Evolutionary conservation across 345 rosid species (phyloP), one percentile per base, ranked within the genome.

Genomic region (Angophora floribunda): DNA sequence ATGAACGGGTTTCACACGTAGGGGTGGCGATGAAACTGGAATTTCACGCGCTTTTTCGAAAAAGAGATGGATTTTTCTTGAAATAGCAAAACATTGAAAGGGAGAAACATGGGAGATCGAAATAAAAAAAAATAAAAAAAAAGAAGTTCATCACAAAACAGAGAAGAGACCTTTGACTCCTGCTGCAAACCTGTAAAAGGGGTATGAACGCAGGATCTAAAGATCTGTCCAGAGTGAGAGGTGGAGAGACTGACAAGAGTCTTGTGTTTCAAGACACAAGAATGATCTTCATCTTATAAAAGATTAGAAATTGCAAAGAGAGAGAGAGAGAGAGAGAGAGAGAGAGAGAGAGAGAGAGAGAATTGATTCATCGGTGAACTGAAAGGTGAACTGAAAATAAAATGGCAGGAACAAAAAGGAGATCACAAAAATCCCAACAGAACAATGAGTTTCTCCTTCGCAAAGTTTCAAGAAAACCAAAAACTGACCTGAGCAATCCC

Each of bases 401-500:
- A 41, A 41, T 41, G 28, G 82, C 49, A 41, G 49, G 12, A 70
- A 41, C 9, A 8, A 65, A 65, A 32, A 67, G 44, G 79, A 67
- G 44, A 67, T 32, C 22, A 70, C 47, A 32, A 17, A 19, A 44
- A 75, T 75, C 82, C 47, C 82, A 21, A 75, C 47, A 21, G 26
- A 11, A 36, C 26, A 22, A 75, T 10, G 82, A 36, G 80, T 70
- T 70, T 36, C 80, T 17, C 47, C 82, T 5, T 22, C 49, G 44
- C 82, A 19, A 44, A 75, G 82, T 21, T 41, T 75, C 82, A 41
- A 75, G 49, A 75, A 44, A 75, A 19, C 49, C 82, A 75, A 47
- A 36, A n/a, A 57, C 93, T 70, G 63, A 95, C 96, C 97, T 95
- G 95, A 87, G 89, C 87, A 61, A 94, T 93, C 89, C 91, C 95